phyloP scores from a whole-genome alignment of 257 asterid genomes.

The Capsicum chinense region DNA sequence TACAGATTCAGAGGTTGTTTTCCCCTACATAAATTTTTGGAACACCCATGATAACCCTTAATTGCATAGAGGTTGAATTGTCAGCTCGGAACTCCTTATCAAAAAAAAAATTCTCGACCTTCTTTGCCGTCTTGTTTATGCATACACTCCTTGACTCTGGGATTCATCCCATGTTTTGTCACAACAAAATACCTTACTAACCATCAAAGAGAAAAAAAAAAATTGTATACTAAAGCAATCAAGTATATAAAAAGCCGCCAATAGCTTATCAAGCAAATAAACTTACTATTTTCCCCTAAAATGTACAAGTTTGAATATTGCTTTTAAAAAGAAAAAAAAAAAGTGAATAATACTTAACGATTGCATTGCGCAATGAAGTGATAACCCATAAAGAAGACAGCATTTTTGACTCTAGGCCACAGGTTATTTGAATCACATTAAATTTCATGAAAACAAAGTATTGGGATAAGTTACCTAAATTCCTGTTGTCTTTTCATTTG shows the following conservation, averaged over 20 bases:
- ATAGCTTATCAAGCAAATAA: background rate
- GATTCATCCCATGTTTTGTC: background rate
- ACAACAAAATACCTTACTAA: conserved; percentile 14
- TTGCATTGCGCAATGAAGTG: background rate
- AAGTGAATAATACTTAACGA: background rate
- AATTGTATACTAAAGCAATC: background rate
- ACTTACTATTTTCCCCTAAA: background rate
- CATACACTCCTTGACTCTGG: background rate
- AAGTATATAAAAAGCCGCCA: background rate
- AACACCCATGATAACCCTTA: background rate
- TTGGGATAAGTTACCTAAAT: background rate
- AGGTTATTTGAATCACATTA: background rate
- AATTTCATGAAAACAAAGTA: background rate
- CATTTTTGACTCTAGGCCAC: background rate
- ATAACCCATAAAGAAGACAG: background rate
- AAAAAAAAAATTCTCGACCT: background rate
- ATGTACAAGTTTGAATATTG: conserved; percentile 17
- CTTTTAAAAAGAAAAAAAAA: conserved; percentile 2
- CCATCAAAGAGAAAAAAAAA: background rate
- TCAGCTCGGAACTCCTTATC: background rate
- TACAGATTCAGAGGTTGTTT: conserved; percentile 6
- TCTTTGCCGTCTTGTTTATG: conserved; percentile 12
- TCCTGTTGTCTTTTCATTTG: background rate
- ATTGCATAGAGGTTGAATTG: background rate
- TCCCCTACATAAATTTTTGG: conserved; percentile 20